A percentile compares a stretch with the other conserved stretches of the same genome.
These are phyloP conservation scores for Myxozyma vanderwaltii DNA, from an alignment of 805 yeast species.

Conservation along the genomic window DNA sequence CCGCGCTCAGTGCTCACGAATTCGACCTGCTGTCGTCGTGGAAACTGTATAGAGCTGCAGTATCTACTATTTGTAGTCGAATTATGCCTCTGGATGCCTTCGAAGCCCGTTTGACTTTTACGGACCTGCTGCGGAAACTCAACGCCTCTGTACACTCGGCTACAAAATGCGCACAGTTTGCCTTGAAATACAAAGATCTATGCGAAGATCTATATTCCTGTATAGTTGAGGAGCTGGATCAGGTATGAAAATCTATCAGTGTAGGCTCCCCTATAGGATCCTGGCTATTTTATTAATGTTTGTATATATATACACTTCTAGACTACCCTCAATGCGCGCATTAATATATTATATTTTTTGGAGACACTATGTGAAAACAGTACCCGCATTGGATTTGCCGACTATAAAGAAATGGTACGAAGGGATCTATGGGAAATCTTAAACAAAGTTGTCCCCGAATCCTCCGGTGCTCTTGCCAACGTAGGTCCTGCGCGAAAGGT, in stretches of 20 bases:
- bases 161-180: constrained; percentile 55
- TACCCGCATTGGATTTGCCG: constrained; percentile 38
- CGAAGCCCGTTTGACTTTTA: constrained; percentile 77
- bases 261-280: not conserved
- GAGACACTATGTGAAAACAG: constrained; percentile 55
- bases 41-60: too few species aligned
- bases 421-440: constrained; percentile 39
- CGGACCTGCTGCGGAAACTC: constrained; percentile 62
- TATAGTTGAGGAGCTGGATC: constrained; percentile 59
- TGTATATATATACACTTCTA: not conserved
- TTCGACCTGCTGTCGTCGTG: too few species aligned
- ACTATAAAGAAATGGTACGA: constrained; percentile 38
- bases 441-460: constrained; percentile 40
- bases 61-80: not conserved
- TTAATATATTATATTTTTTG: constrained; percentile 68
- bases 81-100: constrained; percentile 69
- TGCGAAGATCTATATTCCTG: constrained; percentile 71
- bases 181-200: constrained; percentile 55
- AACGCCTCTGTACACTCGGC: constrained; percentile 58
- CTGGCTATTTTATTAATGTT: not conserved
- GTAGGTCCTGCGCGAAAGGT: constrained; percentile 28
- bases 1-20: not conserved
- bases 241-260: constrained; percentile 18
- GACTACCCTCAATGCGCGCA: constrained; percentile 60
- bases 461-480: constrained; percentile 36